Percentiles rank a stretch among this genome's conserved stretches.
Conservation (phyloP, 805 yeast genomes). For the Pichia kluyveri region DNA sequence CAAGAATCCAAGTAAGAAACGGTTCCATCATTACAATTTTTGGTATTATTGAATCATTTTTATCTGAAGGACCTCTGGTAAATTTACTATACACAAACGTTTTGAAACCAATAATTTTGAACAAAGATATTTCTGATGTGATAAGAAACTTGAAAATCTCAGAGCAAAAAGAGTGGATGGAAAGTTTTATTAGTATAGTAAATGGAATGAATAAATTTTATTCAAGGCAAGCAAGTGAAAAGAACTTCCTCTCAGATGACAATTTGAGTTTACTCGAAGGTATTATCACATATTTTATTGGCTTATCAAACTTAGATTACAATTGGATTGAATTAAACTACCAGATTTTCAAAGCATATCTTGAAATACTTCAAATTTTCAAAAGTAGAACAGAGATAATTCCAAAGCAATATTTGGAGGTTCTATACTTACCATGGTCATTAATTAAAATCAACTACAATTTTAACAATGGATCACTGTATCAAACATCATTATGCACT, state of each 20-base stretch:
- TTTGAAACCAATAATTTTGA: slow-evolving; percentile 40
- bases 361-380: slow-evolving; percentile 35
- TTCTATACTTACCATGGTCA: slow-evolving; percentile 45
- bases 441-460: slow-evolving; percentile 36
- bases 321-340: slow-evolving; percentile 43
- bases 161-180: slow-evolving; percentile 38
- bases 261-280: slow-evolving; percentile 42
- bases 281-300: slow-evolving; percentile 40
- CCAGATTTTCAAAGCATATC: slow-evolving; percentile 45
- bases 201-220: slow-evolving; percentile 61
- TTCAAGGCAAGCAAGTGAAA: slow-evolving; percentile 35
- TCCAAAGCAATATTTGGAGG: slow-evolving; percentile 27
- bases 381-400: slow-evolving; percentile 9
- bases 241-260: background rate
- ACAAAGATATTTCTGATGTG: slow-evolving; percentile 1
- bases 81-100: slow-evolving; percentile 54
- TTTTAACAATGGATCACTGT: slow-evolving; percentile 28
- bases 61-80: slow-evolving; percentile 55
- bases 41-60: slow-evolving; percentile 69
- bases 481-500: slow-evolving; percentile 54
- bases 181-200: slow-evolving; percentile 51
- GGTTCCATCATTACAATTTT: slow-evolving; percentile 88
- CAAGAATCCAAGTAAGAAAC: slow-evolving; percentile 73
- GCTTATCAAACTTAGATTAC: slow-evolving; percentile 30
- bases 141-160: slow-evolving; percentile 7